These are phyloP conservation scores for Agaricus blazei DNA, from an alignment of 768 basidiomycete genomes.

Conservation along the genomic window DNA sequence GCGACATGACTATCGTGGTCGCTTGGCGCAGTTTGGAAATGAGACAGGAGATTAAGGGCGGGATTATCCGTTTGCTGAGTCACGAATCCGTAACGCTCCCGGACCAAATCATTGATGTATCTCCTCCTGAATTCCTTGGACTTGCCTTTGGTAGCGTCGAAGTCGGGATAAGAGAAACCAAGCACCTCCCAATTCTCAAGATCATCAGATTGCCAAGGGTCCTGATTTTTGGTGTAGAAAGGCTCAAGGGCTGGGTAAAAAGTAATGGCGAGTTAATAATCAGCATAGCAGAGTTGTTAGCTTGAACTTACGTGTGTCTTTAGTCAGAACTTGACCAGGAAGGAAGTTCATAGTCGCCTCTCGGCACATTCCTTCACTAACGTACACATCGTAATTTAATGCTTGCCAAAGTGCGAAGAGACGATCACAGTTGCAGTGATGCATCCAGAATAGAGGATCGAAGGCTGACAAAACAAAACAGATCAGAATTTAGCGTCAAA, in stretches of 20 bases:
- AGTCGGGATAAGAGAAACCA: constrained; percentile 42
- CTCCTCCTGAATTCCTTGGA: constrained; percentile 16
- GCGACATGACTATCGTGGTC: background rate
- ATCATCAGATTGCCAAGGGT: constrained; percentile 6
- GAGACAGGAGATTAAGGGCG: constrained; percentile 1
- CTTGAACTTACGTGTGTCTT: constrained; percentile 20
- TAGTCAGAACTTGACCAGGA: constrained; percentile 17
- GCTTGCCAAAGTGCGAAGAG: constrained; percentile 39
- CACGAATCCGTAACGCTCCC: constrained; percentile 22
- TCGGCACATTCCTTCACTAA: constrained; percentile 18
- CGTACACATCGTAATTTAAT: constrained; percentile 34
- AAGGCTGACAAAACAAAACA: constrained; percentile 22
- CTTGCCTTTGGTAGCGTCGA: constrained; percentile 25
- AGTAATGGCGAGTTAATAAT: background rate
- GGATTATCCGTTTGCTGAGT: background rate
- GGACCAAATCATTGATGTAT: constrained; percentile 24
- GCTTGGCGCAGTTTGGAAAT: constrained; percentile 5
- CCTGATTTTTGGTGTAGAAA: constrained; percentile 32
- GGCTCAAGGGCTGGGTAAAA: constrained; percentile 31
- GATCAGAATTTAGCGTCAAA: background rate
- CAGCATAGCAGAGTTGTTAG: background rate
- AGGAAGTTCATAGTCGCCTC: constrained; percentile 27
- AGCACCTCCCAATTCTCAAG: constrained; percentile 13
- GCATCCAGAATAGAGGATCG: constrained; percentile 44
- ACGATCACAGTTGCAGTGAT: constrained; percentile 45